Base-by-base conservation (phyloP, 768 basidiomycete genomes). In the Naganishia vishniacii region DNA sequence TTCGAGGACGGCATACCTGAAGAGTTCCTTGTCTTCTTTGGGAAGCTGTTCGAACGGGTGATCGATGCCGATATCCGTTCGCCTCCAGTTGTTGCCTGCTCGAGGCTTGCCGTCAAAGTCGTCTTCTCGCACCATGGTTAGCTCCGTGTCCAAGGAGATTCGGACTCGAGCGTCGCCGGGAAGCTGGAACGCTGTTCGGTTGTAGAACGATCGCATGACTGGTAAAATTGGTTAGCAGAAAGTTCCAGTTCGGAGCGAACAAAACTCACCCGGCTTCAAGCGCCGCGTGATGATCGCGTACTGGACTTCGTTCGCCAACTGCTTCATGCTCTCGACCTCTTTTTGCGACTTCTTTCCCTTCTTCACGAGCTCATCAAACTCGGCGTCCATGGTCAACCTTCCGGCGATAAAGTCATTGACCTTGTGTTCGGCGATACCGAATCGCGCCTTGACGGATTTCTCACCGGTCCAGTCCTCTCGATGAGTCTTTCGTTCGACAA, bases 391-490 rank as follows among this genome's bases (percentile, higher is more conserved):
- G 29, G 85, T 94, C 78, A 95, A 88, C 73, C 90, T 86, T 18
- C 95, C 95, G 23, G 82, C 81, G 42, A 95, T 78, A 81, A 91
- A 99, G 16, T 88, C 86, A 73, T 97, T 94, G 69, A 98, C 86
- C 48, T 88, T 84, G 66, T 91, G 85, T 74, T 97, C 94, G 74
- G 94, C 92, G 76, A 99, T 86, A 2, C 89, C 85, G 80, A 98
- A 97, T 12, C 93, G 88, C 15, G 92, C 89, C 78, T 97, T 99
- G 74, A 98, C 93, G 11, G 90, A 92, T 78, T 97, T 97, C 78
- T 99, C 94, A 34, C 95, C 95, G 0, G 94, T 98, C 95, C 95
- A 99, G 73, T 99, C 95, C 78, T 99, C 95, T 61, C 92, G 84
- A 75, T 99, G 81, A 0, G 81, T 81, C 66, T 82, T 82, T 46